Conservation (phyloP, 208 protist species). For the Phytomonas serpens region DNA sequence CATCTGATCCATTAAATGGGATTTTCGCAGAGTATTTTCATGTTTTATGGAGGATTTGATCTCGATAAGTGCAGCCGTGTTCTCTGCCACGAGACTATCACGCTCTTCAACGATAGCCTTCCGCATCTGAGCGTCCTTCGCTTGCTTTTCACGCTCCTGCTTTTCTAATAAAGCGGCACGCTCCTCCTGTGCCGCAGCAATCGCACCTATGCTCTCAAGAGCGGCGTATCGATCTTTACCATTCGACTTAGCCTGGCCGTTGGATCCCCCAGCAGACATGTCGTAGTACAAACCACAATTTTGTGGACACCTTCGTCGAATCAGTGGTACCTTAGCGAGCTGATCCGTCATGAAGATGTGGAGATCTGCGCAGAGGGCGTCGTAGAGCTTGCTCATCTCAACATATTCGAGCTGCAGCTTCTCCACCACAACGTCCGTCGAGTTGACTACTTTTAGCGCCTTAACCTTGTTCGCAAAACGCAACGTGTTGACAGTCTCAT, state of each 20-base stretch:
- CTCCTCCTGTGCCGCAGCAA: conserved; percentile 42
- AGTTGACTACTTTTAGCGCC: conserved; percentile 60
- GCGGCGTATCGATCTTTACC: conserved; percentile 17
- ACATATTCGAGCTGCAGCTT: conserved; percentile 61
- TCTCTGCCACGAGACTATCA: conserved; percentile 23
- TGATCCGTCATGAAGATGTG: conserved; percentile 56
- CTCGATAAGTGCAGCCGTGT: conserved; percentile 28
- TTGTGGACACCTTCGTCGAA: conserved; percentile 28
- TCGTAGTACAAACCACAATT: conserved; percentile 63
- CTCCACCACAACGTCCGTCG: conserved; percentile 29
- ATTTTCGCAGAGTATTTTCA: conserved; percentile 16
- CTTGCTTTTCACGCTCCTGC: conserved; percentile 33
- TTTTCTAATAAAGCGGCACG: conserved; percentile 22
- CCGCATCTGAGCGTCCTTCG: conserved; percentile 17
- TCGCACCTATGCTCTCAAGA: conserved; percentile 33
- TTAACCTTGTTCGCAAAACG: conserved; percentile 91
- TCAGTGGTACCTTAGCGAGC: conserved; percentile 22
- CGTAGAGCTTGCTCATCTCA: conserved; percentile 36
- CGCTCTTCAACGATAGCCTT: conserved; percentile 31
- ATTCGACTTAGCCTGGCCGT: neutral
- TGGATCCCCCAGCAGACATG: neutral
- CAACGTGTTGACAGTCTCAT: conserved; percentile 84
- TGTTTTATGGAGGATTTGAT: conserved; percentile 25
- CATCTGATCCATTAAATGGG: conserved; percentile 25
- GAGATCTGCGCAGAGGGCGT: conserved; percentile 61